A percentile compares a stretch with the other conserved stretches of the same genome.
Conservation (phyloP, 208 protist species). For the Trypanosoma boissoni region DNA sequence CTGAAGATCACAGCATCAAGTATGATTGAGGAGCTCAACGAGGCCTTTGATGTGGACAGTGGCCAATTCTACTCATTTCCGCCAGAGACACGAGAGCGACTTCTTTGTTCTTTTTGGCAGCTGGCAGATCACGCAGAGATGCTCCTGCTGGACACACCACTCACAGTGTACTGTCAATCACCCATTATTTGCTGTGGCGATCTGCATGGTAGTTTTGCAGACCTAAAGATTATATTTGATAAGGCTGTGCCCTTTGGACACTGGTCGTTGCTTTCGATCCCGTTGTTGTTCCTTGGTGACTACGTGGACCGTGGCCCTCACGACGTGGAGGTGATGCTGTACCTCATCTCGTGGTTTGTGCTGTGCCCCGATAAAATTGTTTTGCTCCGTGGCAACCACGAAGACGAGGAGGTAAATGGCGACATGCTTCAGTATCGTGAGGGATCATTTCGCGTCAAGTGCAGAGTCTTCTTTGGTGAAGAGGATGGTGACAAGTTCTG, state of each 20-base stretch:
- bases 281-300: conserved; percentile 96
- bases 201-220: conserved; percentile 69
- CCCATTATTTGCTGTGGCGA: conserved; percentile 73
- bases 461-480: conserved; percentile 59
- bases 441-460: conserved; percentile 52
- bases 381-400: conserved; percentile 88
- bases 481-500: conserved; percentile 58
- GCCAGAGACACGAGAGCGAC: no score
- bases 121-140: conserved; percentile 11
- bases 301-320: conserved; percentile 94
- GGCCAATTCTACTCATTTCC: no score
- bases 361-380: conserved; percentile 63
- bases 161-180: conserved; percentile 38
- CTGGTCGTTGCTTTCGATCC: conserved; percentile 44
- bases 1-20: no score
- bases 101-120: conserved; percentile 17
- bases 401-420: conserved; percentile 76
- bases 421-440: conserved; percentile 47
- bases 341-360: conserved; percentile 65
- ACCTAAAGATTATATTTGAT: conserved; percentile 40
- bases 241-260: conserved; percentile 40
- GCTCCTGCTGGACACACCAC: conserved; percentile 4
- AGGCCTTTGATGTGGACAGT: no score
- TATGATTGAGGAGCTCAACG: no score
- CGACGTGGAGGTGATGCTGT: conserved; percentile 70